phyloP scores from a whole-genome alignment of 352 stramenopile genomes.

The Phytopythium chamaehyphon region DNA sequence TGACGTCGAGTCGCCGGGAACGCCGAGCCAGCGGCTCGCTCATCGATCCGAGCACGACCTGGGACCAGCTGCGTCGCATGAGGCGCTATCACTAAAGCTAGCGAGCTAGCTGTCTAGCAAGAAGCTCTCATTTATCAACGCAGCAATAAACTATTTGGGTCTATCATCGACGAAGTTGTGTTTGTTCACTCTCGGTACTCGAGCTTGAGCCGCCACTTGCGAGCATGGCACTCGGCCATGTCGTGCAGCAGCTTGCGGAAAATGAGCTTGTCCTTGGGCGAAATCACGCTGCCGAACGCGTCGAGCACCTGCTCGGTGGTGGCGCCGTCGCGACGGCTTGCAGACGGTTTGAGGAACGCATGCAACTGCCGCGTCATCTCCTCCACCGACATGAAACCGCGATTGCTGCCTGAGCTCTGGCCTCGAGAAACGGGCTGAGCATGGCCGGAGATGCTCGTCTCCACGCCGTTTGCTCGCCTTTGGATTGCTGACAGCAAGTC shows the following conservation, averaged over 20 bases:
- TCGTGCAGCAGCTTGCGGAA: slow-evolving; percentile 83
- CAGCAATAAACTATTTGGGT: background rate
- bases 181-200: slow-evolving; percentile 28
- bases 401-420: slow-evolving; percentile 1
- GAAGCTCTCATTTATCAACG: background rate
- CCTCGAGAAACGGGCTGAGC: no score
- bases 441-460: background rate
- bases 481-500: slow-evolving; percentile 74
- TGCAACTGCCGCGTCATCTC: slow-evolving; percentile 77
- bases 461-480: slow-evolving; percentile 34
- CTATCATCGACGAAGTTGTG: background rate
- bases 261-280: slow-evolving; percentile 85
- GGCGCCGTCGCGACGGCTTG: slow-evolving; percentile 39
- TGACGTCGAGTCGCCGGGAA: slow-evolving; percentile 16
- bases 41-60: slow-evolving; percentile 16
- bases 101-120: background rate
- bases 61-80: slow-evolving; percentile 21
- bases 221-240: slow-evolving; percentile 65
- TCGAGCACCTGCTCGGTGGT: slow-evolving; percentile 89
- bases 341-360: slow-evolving; percentile 65
- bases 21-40: slow-evolving; percentile 27
- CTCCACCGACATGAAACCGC: slow-evolving; percentile 36
- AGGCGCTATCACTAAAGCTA: background rate
- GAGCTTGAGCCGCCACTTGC: slow-evolving; percentile 70
- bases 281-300: slow-evolving; percentile 79